A percentile compares a stretch with the other conserved stretches of the same genome.
phyloP scores from a whole-genome alignment of 139 green algal species.

The Closterium sp. region DNA sequence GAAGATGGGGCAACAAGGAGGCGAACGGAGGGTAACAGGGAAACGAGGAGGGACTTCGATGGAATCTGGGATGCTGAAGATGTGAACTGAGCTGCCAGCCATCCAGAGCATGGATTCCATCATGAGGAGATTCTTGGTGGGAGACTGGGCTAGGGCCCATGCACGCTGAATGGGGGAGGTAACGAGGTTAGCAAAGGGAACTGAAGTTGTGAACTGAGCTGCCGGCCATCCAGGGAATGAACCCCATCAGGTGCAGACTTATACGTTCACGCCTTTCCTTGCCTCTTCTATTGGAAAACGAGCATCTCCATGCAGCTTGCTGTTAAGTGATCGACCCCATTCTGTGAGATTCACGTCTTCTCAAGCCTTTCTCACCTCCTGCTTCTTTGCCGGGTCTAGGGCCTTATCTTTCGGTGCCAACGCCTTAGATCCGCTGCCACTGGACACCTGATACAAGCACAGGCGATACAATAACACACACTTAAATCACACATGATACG shows the following conservation, averaged over 20 bases:
- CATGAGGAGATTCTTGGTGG: conserved; percentile 51
- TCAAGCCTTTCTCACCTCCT: neutral
- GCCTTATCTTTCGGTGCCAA: neutral
- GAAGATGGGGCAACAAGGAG: neutral
- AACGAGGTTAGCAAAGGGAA: neutral
- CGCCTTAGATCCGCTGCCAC: neutral
- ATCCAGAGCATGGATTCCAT: conserved; percentile 58
- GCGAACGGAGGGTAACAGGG: no score
- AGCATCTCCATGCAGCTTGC: neutral
- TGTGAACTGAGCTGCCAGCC: conserved; percentile 48
- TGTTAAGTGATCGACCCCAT: neutral
- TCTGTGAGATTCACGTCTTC: no score
- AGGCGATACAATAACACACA: neutral
- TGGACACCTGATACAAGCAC: neutral
- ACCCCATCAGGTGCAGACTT: no score
- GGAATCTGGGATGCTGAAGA: neutral
- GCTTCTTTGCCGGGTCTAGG: neutral
- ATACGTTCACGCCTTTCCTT: no score
- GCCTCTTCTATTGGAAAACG: neutral
- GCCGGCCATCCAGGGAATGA: neutral
- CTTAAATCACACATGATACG: no score
- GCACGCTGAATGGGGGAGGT: conserved; percentile 38
- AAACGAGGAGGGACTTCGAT: no score
- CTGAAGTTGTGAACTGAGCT: neutral
- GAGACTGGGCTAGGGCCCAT: conserved; percentile 46